Percentiles rank a stretch among this genome's conserved stretches.
phyloP scores from a whole-genome alignment of 805 yeast species.

The Phaffomyces thermotolerans region DNA sequence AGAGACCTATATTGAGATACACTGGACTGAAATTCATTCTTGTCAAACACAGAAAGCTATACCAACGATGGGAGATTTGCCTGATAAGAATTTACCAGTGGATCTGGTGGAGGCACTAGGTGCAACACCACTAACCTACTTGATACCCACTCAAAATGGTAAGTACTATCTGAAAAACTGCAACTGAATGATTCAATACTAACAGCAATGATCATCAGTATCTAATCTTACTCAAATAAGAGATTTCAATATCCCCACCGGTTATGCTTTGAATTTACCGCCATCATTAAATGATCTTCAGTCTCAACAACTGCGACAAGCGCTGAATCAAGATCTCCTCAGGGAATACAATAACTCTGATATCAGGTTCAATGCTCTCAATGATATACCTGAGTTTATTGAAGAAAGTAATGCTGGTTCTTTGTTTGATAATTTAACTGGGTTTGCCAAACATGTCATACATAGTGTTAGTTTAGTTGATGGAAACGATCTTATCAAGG shows the following conservation, averaged over 20 bases:
- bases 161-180: slow-evolving; percentile 14
- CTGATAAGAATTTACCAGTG: slow-evolving; percentile 11
- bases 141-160: slow-evolving; percentile 35
- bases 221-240: neutral
- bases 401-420: neutral
- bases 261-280: neutral
- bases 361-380: neutral
- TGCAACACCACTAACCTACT: slow-evolving; percentile 29
- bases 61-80: neutral
- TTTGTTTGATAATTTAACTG: neutral
- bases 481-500: neutral
- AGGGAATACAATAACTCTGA: neutral
- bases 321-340: neutral
- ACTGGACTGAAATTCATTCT: no score
- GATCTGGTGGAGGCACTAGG: slow-evolving; percentile 24
- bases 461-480: neutral
- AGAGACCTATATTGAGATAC: no score
- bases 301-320: neutral
- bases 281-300: neutral
- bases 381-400: no score
- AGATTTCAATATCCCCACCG: neutral
- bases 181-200: neutral
- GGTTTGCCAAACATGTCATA: neutral
- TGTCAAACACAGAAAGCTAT: no score
- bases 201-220: neutral